Conservation (phyloP, 2,329 filamentous ascomycete genomes). For the Cladophialophora carrionii region DNA sequence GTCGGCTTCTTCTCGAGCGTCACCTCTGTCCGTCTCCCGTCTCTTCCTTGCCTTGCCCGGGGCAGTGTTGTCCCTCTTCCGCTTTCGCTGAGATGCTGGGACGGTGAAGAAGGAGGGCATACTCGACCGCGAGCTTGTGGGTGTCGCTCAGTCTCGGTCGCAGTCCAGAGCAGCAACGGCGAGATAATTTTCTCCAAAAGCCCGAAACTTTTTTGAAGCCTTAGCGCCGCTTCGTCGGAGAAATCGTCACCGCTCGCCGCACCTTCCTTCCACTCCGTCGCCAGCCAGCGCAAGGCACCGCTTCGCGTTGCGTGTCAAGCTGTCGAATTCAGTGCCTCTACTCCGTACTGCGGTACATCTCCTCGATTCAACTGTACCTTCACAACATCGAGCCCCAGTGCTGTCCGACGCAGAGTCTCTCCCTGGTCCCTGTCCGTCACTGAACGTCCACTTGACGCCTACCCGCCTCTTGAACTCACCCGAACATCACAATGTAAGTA, state of each 20-base stretch:
- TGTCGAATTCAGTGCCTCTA: conserved; percentile 6
- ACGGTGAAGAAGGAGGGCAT: conserved; percentile 98
- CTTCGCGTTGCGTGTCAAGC: conserved; percentile 29
- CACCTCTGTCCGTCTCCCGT: conserved; percentile 47
- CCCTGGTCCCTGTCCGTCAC: not conserved
- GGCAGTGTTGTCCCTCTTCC: conserved; percentile 69
- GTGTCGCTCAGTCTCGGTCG: not conserved
- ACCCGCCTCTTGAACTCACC: not conserved
- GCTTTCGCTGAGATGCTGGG: conserved; percentile 84
- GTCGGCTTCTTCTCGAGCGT: conserved; percentile 50
- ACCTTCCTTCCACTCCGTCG: conserved; percentile 21
- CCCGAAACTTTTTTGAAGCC: conserved; percentile 24
- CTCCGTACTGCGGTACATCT: not conserved
- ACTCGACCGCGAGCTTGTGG: not conserved
- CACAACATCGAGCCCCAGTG: not conserved
- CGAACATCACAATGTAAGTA: conserved; percentile 7
- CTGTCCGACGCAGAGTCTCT: not conserved
- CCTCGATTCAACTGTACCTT: not conserved
- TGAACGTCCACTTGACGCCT: not conserved
- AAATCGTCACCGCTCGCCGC: conserved; percentile 32
- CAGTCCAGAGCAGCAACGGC: not conserved
- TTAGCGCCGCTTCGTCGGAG: conserved; percentile 19
- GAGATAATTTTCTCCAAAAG: conserved; percentile 15
- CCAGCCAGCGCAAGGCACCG: conserved; percentile 16
- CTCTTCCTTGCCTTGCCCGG: conserved; percentile 51